Conservation (phyloP, 495 filamentous ascomycete species). For the Talaromyces wortmannii region DNA sequence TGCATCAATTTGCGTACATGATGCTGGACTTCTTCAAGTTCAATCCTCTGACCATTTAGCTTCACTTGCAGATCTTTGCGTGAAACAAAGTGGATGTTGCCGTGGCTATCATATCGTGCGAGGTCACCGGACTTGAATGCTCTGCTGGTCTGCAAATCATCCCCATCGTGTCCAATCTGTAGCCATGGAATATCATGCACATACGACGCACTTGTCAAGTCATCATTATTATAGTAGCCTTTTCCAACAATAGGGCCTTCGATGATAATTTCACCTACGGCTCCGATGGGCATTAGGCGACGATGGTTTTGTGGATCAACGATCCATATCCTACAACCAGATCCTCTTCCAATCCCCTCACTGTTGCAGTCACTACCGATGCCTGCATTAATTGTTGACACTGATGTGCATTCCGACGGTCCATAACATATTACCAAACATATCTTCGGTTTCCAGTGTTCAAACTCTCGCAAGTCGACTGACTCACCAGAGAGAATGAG, state of each 20-base stretch:
- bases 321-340: slow-evolving; percentile 11
- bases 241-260: slow-evolving; percentile 26
- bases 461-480: slow-evolving; percentile 12
- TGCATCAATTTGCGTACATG: slow-evolving; percentile 2
- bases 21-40: slow-evolving; percentile 34
- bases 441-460: slow-evolving; percentile 13
- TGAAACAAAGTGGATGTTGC: slow-evolving; percentile 31
- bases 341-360: slow-evolving; percentile 32
- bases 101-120: slow-evolving; percentile 19
- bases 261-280: slow-evolving; percentile 39
- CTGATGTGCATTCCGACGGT: slow-evolving; percentile 17
- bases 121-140: slow-evolving; percentile 25
- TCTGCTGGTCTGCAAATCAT: slow-evolving; percentile 32
- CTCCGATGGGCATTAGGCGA: slow-evolving; percentile 29
- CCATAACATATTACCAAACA: slow-evolving; percentile 18
- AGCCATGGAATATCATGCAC: slow-evolving; percentile 22
- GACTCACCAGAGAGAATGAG: slow-evolving; percentile 20
- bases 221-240: slow-evolving; percentile 11
- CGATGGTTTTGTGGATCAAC: slow-evolving; percentile 11
- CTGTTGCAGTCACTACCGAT: slow-evolving; percentile 22
- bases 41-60: slow-evolving; percentile 33
- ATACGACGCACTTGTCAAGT: slow-evolving; percentile 20
- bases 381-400: slow-evolving; percentile 12
- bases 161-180: slow-evolving; percentile 23
- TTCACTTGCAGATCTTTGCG: slow-evolving; percentile 42